Percentiles rank a stretch among this genome's conserved stretches.
These are phyloP conservation scores for Nyssa sinensis DNA, from an alignment of 148 eudicot genomes.

Conservation along the genomic window DNA sequence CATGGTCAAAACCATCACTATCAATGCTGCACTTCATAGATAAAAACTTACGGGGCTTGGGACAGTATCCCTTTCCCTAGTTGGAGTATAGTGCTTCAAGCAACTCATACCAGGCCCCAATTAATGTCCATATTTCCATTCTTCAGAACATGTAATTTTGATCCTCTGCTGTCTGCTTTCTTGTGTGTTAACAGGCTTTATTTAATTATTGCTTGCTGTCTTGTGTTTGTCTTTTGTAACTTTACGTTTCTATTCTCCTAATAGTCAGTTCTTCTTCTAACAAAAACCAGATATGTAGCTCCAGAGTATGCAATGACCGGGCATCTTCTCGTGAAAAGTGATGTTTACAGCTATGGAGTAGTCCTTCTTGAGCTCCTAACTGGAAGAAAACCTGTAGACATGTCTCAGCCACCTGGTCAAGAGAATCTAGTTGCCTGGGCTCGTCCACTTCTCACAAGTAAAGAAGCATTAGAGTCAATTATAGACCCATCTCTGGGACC, in stretches of 20 bases:
- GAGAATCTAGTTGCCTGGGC: conserved; percentile 87
- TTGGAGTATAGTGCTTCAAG: no score
- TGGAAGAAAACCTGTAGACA: conserved; percentile 89
- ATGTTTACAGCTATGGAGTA: conserved; percentile 95
- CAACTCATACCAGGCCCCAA: not conserved
- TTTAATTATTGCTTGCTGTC: no score
- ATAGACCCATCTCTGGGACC: conserved; percentile 57
- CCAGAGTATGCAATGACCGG: conserved; percentile 99
- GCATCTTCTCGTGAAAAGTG: conserved; percentile 95
- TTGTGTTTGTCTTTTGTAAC: not conserved
- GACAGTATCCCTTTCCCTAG: not conserved
- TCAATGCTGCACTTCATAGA: no score
- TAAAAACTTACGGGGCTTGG: no score
- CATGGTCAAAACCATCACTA: no score
- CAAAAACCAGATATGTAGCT: conserved; percentile 84
- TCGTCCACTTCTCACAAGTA: conserved; percentile 67
- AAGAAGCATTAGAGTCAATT: conserved; percentile 60
- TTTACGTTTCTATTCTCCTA: not conserved
- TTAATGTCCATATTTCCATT: not conserved
- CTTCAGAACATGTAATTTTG: not conserved
- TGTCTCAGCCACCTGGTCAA: conserved; percentile 87
- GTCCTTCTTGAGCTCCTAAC: conserved; percentile 96
- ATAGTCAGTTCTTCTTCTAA: not conserved
- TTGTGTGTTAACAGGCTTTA: no score
- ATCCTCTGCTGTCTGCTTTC: not conserved